Percentiles rank a stretch among this genome's conserved stretches.
Evolutionary conservation across 768 basidiomycete species (phyloP).

Genomic region (Leccinellum albellum): DNA sequence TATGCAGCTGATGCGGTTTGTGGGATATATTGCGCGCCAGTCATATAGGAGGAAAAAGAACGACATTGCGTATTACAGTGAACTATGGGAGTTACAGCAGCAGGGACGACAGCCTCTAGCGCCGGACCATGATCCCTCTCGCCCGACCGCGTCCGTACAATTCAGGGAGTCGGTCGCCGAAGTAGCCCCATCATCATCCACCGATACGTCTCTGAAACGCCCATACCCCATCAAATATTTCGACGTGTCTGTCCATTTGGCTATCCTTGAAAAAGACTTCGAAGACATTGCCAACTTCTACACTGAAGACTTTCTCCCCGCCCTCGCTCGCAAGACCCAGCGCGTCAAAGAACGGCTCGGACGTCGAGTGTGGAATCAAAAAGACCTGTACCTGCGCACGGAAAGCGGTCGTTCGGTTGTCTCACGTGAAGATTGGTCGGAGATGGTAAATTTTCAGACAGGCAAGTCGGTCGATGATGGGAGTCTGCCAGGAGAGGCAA

Average conservation of each 20-base stretch:
- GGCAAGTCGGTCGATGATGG: neutral
- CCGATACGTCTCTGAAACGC: conserved; percentile 14
- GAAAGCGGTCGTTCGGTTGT: conserved; percentile 32
- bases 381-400: conserved; percentile 51
- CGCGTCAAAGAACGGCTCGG: conserved; percentile 75
- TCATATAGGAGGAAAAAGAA: conserved; percentile 47
- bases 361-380: conserved; percentile 65
- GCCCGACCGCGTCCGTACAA: neutral
- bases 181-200: neutral
- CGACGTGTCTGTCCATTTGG: conserved; percentile 53
- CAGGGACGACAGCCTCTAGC: conserved; percentile 22
- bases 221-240: conserved; percentile 34
- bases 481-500: neutral
- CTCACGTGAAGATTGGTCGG: conserved; percentile 44
- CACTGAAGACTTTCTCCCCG: conserved; percentile 34
- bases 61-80: conserved; percentile 42
- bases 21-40: conserved; percentile 42
- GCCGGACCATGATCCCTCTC: conserved; percentile 20
- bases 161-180: neutral
- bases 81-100: conserved; percentile 28
- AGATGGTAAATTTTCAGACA: conserved; percentile 45
- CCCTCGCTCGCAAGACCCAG: conserved; percentile 49
- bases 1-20: conserved; percentile 57
- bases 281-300: conserved; percentile 46
- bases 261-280: conserved; percentile 53